Evolutionary conservation across 306 rosid genomes (phyloP), one percentile per base, ranked within the genome.

Genomic region (Delonix regia): DNA sequence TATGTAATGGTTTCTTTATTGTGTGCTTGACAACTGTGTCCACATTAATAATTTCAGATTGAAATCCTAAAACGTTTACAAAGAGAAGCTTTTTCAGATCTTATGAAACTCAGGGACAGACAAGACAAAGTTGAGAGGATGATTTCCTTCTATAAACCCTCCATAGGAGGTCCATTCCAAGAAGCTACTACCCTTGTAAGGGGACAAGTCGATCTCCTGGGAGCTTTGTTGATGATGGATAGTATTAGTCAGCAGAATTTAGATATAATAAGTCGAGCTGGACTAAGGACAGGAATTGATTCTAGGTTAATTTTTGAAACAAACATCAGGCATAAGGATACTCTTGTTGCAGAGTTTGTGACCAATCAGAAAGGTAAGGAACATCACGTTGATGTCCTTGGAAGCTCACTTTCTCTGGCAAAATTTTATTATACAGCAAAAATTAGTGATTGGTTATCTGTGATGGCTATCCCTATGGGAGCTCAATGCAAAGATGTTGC

Each of bases 61-160:
- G 89, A 88, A 85, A 91, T 93, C 73, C 83, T 95, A 57, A 95
- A 93, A 86, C 88, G 99, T 84, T 81, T 95, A 76, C 98, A 95
- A 69, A 80, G 97, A 71, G 99, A 95, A 83, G 80, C 93, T 13
- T 95, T 95, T 85, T 87, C 99, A 0, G 99, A 95, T 85, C 57
- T 93, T 57, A 91, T 90, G 96, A 93, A 86, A 73, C 87, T 95
- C 27, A 88, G 97, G 81, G 98, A 95, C 80, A 87, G 98, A 55
- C 99, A 95, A 82, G 99, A 95, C 15, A 93, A 95, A 86, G 86
- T 93, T 27, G 97, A 93, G 88, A 82, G 81, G 38, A 38, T 87
- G 34, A 85, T 93, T 75, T 87, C 99, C 39, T 86, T 89, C 76
- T 91, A 91, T 70, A 88, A 88, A 77, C 75, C 96, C 19, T 76